A percentile compares a stretch with the other conserved stretches of the same genome.
Conservation (phyloP, 2,329 filamentous ascomycete genomes). For the Hymenoscyphus scutula region DNA sequence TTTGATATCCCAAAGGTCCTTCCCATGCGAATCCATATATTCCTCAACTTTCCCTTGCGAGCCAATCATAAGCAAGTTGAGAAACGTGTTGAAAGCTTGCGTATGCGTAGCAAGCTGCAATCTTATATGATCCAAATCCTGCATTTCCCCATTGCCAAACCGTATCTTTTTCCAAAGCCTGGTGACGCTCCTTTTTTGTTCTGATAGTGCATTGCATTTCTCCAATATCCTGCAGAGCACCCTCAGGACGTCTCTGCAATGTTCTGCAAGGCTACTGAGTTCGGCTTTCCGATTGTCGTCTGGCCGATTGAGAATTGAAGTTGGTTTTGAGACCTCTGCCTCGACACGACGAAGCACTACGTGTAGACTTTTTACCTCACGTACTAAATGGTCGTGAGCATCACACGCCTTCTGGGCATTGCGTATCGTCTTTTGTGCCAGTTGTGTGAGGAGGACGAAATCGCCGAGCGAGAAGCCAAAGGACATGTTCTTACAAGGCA, state of each 20-base stretch:
- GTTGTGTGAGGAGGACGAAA: conserved; percentile 7
- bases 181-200: conserved; percentile 14
- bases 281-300: conserved; percentile 16
- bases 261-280: conserved; percentile 11
- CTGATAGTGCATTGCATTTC: conserved; percentile 22
- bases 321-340: conserved; percentile 51
- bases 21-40: conserved; percentile 20
- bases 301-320: conserved; percentile 47
- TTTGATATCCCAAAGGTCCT: conserved; percentile 18
- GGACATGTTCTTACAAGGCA: background rate
- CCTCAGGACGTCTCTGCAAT: conserved; percentile 17
- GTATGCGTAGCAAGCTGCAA: conserved; percentile 19
- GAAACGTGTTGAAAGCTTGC: conserved; percentile 17
- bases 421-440: conserved; percentile 8
- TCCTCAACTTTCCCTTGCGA: conserved; percentile 19
- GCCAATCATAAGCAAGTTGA: conserved; percentile 17
- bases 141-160: conserved; percentile 23
- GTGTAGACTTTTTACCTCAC: conserved; percentile 51
- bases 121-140: conserved; percentile 18
- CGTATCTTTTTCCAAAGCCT: conserved; percentile 19
- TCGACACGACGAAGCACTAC: conserved; percentile 53
- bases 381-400: conserved; percentile 47
- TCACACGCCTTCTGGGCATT: conserved; percentile 42
- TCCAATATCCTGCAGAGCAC: conserved; percentile 15
- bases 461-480: conserved; percentile 6